Percentiles rank a stretch among this genome's conserved stretches.
Conservation (phyloP, 2,329 filamentous ascomycete genomes). For the Beauveria sp. region DNA sequence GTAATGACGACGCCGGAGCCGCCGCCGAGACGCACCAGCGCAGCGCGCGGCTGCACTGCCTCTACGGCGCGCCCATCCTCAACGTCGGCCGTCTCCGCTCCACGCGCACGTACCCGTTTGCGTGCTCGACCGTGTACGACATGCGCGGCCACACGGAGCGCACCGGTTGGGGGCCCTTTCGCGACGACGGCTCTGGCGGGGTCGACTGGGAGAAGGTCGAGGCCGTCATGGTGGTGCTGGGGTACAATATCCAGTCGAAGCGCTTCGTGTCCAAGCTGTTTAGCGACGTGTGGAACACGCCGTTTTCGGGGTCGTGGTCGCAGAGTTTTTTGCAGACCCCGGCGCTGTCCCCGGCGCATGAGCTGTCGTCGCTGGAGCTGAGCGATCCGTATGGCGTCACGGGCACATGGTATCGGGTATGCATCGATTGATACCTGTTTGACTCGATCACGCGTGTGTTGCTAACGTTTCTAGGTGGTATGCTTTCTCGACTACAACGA, state of each 20-base stretch:
- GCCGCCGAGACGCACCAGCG: constrained; percentile 42
- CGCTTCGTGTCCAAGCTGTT: constrained; percentile 39
- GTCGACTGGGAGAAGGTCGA: constrained; percentile 80
- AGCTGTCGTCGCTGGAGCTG: constrained; percentile 37
- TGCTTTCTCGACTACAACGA: constrained; percentile 61
- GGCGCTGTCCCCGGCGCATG: constrained; percentile 22
- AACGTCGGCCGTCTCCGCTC: constrained; percentile 28
- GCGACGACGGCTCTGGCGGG: constrained; percentile 49
- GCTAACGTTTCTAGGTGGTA: constrained; percentile 27
- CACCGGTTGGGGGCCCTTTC: constrained; percentile 65
- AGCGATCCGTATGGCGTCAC: constrained; percentile 64
- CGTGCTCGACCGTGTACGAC: constrained; percentile 66
- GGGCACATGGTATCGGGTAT: constrained; percentile 63
- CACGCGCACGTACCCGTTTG: constrained; percentile 47
- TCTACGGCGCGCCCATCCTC: constrained; percentile 56
- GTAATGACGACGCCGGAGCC: constrained; percentile 13
- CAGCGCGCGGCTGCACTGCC: constrained; percentile 62
- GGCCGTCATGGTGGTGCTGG: constrained; percentile 62
- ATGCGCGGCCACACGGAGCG: constrained; percentile 56
- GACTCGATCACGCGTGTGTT: not conserved
- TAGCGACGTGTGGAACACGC: constrained; percentile 43
- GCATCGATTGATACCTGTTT: constrained; percentile 15
- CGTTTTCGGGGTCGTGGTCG: constrained; percentile 49
- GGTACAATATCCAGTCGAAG: constrained; percentile 50
- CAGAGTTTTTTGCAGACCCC: constrained; percentile 34